Base-by-base conservation (phyloP, 73 alveolate species). In the Paramecium tetraurelia region DNA sequence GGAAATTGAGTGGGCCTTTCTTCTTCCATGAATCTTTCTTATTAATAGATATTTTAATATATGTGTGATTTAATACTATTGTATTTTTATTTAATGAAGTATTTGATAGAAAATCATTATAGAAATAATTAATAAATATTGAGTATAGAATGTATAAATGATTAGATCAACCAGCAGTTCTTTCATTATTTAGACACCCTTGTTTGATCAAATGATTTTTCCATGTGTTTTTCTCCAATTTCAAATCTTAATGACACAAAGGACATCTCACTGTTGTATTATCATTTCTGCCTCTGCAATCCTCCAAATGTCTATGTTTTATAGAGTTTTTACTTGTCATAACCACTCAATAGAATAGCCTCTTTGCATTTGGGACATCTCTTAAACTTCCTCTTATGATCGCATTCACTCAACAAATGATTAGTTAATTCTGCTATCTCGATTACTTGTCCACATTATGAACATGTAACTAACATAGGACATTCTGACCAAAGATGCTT, bases 251-350 rank as follows among this genome's bases (percentile, higher is more conserved):
- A 93, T 98, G 99, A 87, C 99, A 98, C 44, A 98, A 96, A 16
- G 99, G 99, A 89, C 99, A 98, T 92, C 99, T 95, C 58, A 92
- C 93, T 8, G 99, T 95, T 22, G 89, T 96, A 43, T 86, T 92
- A 38, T 95, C 95, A 63, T 96, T 95, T 92, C 93, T 93, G 18
- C 94, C 96, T 20, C 46, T 85, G 31, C 90, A 80, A 80, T 80
- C 90, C 29, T 80, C 89, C 50, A 89, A 72, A 63, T 70, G 94
- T 27, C 87, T 89, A 59, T 3, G 9, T 33, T 22, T 33, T 22
- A 44, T 69, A 57, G 24, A 11, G 83, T 96, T n/a, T 96, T 93
- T 59, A 95, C 95, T 88, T 98, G 63, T 98, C 99, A 92, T 89
- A 96, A 92, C 97, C 99, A 71, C 93, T 93, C 57, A 92, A 72